Evolutionary conservation across 768 basidiomycete genomes (phyloP), one percentile per base, ranked within the genome.

Genomic region (Naganishia vishniacii): DNA sequence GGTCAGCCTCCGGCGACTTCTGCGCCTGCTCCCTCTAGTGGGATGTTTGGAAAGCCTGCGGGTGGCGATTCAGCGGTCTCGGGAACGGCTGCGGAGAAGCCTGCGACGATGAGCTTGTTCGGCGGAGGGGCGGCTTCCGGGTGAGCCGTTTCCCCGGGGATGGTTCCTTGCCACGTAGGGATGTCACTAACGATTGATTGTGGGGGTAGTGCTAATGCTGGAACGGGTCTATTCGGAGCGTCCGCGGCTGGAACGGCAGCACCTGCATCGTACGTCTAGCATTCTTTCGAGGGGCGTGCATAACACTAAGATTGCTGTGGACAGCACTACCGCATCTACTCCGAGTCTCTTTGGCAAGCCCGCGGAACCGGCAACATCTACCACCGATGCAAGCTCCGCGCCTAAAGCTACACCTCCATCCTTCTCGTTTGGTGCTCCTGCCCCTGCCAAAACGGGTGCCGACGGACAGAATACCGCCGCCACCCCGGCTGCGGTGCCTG

Each of bases 331-430:
- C 2, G 32, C 53, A 13, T 15, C 53, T 11, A 56, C 37, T 26
- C 53, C 53, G n/a, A 56, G 53, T n/a, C 20, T 56, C 15, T 56
- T 56, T 29, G 49, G 62, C 7, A 46, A 44, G 18, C 48, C 46
- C 13, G 48, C 44, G 28, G 48, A 63, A 31, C 8, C 48, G 12
- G 49, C 49, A 5, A 34, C 46, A 13, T n/a, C n/a, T n/a, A n/a
- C n/a, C n/a, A 28, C 18, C 0, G 42, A 44, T 9, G 25, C 40
- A 11, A 60, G 18, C 16, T 44, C 41, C 7, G 34, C 59, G 16
- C 59, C 59, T 4, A 60, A 60, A 60, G 40, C 59, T 4, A 42
- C 59, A 2, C 42, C 59, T 5, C 23, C 59, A 16, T 1, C 42
- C 15, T 56, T 41, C 31, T 41, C 37, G 29, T 56, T 56, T n/a